Base-by-base conservation (phyloP, 345 rosid species). In the Brassica rapa region DNA sequence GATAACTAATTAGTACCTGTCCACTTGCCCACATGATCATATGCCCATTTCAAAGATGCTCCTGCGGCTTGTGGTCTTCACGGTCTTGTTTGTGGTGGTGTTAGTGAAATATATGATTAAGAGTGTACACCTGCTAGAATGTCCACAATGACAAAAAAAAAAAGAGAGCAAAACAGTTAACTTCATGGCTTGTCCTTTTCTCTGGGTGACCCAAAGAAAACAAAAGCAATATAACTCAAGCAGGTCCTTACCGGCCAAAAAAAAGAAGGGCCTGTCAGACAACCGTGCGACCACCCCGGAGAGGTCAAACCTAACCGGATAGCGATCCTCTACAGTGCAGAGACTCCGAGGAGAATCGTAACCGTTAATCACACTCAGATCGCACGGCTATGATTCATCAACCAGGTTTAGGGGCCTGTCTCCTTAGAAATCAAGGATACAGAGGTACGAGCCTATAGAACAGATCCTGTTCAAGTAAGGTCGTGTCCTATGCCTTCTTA, bases 91-190 rank as follows among this genome's bases (percentile, higher is more conserved):
- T 43, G 51, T 43, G 51, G 51, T 43, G 46, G 46, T 39, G 46
- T 39, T 12, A 15, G 85, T 79, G 80, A 88, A 59, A 2, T 5
- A 59, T 23, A 57, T 57, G 62, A 57, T 21, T 4, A 8, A 23
- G 87, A 10, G 15, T 15, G 93, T 90, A 64, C 89, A 74, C 93
- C 91, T 32, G 91, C 68, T 86, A 72, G 82, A 91, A 86, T 1
- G 12, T 15, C 10, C 19, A 12, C 11, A 61, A 74, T 59, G 9
- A 49, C n/a, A 27, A 23, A 19, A n/a, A 3, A 3, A 25, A 72
- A 27, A 12, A 9, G 10, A 10, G 3, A 39, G 9, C 8, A 29
- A 64, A 68, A 8, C 39, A 64, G 33, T 43, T 37, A 12, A 5
- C 4, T 33, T 33, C 21, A 19, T 19, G 30, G 5, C 37, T 33